Evolutionary conservation across 148 eudicot genomes (phyloP), one percentile per base, ranked within the genome.

Genomic region (Camellia sinensis): DNA sequence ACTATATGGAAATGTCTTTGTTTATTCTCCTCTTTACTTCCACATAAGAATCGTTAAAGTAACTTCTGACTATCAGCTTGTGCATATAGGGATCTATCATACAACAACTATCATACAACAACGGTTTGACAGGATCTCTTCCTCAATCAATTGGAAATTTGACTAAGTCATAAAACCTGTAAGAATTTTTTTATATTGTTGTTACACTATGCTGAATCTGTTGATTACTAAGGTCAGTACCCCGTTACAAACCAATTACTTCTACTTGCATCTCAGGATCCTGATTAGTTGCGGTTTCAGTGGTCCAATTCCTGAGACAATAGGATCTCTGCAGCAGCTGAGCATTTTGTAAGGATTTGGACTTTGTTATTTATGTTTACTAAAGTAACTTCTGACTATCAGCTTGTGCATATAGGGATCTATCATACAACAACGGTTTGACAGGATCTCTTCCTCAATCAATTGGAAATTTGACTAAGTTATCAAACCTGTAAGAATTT

Each of bases 351-450:
- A 92, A 95, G 97, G 64, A 80, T 78, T 78, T 78, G 54, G 3
- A 67, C 65, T 71, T 67, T 61, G 63, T 48, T 66, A 14, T 74
- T 74, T 22, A 11, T 52, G n/a, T 12, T 53, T 64, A 21, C 40
- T 19, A n/a, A 63, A 2, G n/a, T 54, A n/a, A 60, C 18, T 18
- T 46, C 78, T 81, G 40, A 60, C 56, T n/a, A 14, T 76, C 12
- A 15, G 48, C 59, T 57, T 71, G 67, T 45, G 53, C 46, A 15
- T 83, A 15, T 69, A 96, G 99, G 77, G 99, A 93, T 79, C 86
- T 96, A 65, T 93, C 99, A 22, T 93, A 89, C 81, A 96, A 96
- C 82, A 79, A 76, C 70, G 95, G 85, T 17, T 45, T 96, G 86
- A 80, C 63, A 0, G 98, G 99, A 70, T 29, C 93, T 77, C 89